Conservation (phyloP, 768 basidiomycete species). For the Butyriboletus loyo region DNA sequence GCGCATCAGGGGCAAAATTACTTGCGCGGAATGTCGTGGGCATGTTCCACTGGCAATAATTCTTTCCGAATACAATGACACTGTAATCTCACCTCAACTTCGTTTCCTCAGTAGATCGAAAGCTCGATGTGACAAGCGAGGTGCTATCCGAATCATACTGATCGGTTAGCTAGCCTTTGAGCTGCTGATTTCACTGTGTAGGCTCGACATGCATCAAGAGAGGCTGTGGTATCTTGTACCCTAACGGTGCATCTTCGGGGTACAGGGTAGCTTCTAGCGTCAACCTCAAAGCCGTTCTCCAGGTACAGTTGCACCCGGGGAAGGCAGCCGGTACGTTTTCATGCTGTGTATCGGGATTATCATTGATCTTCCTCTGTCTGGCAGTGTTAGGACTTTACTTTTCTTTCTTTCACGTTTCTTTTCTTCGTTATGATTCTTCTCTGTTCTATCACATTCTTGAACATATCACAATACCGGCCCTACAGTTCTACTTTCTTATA, state of each 20-base stretch:
- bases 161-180: not conserved
- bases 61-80: not conserved
- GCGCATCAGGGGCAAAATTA: constrained; percentile 27
- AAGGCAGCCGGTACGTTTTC: constrained; percentile 46
- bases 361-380: not conserved
- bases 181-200: constrained; percentile 12
- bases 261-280: not conserved
- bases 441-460: too few relatives aligned
- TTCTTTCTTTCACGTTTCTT: too few relatives aligned
- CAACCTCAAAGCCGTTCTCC: not conserved
- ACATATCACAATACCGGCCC: too few relatives aligned
- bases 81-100: not conserved
- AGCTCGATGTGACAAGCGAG: constrained; percentile 27
- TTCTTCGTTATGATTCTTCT: too few relatives aligned
- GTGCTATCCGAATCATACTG: not conserved
- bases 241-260: constrained; percentile 41
- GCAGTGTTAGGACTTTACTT: too few relatives aligned
- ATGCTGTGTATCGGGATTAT: not conserved
- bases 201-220: constrained; percentile 48
- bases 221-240: constrained; percentile 46
- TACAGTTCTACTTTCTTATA: too few relatives aligned
- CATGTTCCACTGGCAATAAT: constrained; percentile 1
- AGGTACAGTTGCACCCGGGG: constrained; percentile 54
- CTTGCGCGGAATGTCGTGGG: constrained; percentile 33
- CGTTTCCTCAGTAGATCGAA: constrained; percentile 20